phyloP scores from a whole-genome alignment of 2,329 filamentous ascomycete genomes.

The Aspergillus jensenii region DNA sequence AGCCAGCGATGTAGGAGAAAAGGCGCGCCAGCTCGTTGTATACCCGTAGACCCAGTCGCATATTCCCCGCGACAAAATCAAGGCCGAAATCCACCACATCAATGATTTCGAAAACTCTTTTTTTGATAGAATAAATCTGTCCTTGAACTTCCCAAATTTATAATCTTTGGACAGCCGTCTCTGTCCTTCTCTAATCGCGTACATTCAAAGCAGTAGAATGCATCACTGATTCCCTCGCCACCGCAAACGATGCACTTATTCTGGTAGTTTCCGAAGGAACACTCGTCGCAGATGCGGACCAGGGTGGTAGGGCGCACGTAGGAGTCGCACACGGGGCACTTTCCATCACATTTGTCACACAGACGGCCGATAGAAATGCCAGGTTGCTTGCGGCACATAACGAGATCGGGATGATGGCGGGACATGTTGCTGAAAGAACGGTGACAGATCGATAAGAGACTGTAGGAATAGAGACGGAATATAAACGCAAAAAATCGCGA shows the following conservation, averaged over 20 bases:
- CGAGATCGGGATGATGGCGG: slow-evolving; percentile 94
- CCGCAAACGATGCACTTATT: slow-evolving; percentile 99
- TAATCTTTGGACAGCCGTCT: slow-evolving; percentile 98
- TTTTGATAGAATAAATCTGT: slow-evolving; percentile 86
- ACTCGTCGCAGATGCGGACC: slow-evolving; percentile 98
- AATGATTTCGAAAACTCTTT: slow-evolving; percentile 55
- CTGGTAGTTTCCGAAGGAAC: slow-evolving; percentile 99
- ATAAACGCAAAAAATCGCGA: not conserved
- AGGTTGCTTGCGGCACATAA: slow-evolving; percentile 99
- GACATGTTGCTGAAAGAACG: slow-evolving; percentile 61
- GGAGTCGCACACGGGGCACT: slow-evolving; percentile 97
- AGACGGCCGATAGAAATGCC: slow-evolving; percentile 98
- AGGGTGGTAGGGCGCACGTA: slow-evolving; percentile 98
- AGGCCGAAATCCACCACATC: slow-evolving; percentile 20
- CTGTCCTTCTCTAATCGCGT: slow-evolving; percentile 94
- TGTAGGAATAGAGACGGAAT: not conserved
- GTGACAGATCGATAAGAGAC: not conserved
- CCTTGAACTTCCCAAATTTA: slow-evolving; percentile 91
- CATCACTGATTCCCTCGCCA: slow-evolving; percentile 95
- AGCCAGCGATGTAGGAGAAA: slow-evolving; percentile 6
- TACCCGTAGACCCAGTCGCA: not conserved
- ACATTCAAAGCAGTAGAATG: slow-evolving; percentile 99
- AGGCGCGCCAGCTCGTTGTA: not conserved
- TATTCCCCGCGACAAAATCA: slow-evolving; percentile 1
- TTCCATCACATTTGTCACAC: slow-evolving; percentile 99